Percentiles rank a stretch among this genome's conserved stretches.
phyloP scores from a whole-genome alignment of 164 flowering plant species.

The Nymphaea thermarum region DNA sequence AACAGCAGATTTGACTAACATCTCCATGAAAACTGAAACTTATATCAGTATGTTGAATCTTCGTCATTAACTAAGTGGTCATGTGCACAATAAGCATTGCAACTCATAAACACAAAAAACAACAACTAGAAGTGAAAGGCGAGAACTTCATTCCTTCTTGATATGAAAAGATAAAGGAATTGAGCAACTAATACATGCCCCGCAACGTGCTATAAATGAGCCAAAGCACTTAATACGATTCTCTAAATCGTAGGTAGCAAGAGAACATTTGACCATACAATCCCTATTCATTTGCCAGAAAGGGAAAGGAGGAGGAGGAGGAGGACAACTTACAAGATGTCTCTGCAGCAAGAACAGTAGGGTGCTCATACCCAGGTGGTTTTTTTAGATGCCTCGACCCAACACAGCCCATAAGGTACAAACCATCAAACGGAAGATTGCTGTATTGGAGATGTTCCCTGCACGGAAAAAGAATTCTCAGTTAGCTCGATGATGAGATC shows the following conservation, averaged over 20 bases:
- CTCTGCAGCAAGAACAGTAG: conserved; percentile 63
- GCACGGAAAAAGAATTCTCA: too few species aligned
- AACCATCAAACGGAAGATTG: too few species aligned
- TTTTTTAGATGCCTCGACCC: conserved; percentile 25
- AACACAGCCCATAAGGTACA: conserved; percentile 20
- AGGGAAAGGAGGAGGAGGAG: background rate
- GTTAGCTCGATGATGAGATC: too few species aligned
- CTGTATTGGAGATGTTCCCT: too few species aligned
- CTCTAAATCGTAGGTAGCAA: background rate
- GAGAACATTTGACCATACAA: too few species aligned
- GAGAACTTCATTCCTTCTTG: too few species aligned
- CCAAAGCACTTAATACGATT: background rate
- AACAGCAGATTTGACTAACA: background rate
- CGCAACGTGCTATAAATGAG: background rate
- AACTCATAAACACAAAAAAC: too few species aligned
- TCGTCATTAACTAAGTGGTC: too few species aligned
- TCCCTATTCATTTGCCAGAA: too few species aligned
- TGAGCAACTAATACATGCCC: background rate
- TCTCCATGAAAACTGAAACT: background rate
- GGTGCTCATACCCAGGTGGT: conserved; percentile 61
- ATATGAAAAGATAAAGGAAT: too few species aligned
- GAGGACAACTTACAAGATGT: conserved; percentile 23
- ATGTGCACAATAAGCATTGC: too few species aligned
- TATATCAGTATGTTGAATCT: background rate
- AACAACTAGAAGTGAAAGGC: too few species aligned